Conservation (phyloP, 768 basidiomycete genomes). For the Hygrophorus pudorinus region DNA sequence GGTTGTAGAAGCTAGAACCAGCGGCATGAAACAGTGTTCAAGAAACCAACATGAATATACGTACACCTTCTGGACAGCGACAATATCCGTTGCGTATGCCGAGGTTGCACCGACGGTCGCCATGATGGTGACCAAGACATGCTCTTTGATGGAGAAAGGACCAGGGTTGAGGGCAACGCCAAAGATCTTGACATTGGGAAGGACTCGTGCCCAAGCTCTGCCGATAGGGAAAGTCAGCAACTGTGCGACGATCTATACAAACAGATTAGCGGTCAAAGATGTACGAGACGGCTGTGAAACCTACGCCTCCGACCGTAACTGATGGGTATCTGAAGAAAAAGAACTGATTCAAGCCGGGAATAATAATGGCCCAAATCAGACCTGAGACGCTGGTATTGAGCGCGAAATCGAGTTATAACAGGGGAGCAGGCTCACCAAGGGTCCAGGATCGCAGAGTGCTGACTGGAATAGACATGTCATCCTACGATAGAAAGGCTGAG, state of each 20-base stretch:
- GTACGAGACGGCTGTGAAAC: conserved; percentile 49
- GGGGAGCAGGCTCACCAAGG: conserved; percentile 35
- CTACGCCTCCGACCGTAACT: conserved; percentile 45
- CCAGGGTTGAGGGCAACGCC: conserved; percentile 53
- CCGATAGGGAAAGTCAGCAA: conserved; percentile 60
- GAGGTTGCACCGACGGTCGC: conserved; percentile 30
- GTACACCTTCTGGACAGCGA: conserved; percentile 68
- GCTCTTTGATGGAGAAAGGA: conserved; percentile 68
- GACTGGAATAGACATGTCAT: conserved; percentile 54
- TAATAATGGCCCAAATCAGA: conserved; percentile 53
- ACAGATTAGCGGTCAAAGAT: conserved; percentile 56
- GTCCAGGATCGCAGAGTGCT: conserved; percentile 61
- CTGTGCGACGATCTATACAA: conserved; percentile 55
- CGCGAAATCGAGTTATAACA: background rate
- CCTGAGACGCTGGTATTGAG: background rate
- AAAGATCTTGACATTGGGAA: conserved; percentile 45
- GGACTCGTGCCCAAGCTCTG: conserved; percentile 41
- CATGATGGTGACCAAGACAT: conserved; percentile 53
- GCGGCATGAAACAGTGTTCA: no score
- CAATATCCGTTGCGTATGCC: conserved; percentile 68
- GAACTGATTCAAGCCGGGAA: conserved; percentile 63
- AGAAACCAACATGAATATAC: no score
- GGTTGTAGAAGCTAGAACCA: conserved; percentile 33
- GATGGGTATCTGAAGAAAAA: conserved; percentile 71
- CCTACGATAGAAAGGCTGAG: conserved; percentile 14